Base-by-base conservation (phyloP, 768 basidiomycete species). In the Leccinum pellstonianum region DNA sequence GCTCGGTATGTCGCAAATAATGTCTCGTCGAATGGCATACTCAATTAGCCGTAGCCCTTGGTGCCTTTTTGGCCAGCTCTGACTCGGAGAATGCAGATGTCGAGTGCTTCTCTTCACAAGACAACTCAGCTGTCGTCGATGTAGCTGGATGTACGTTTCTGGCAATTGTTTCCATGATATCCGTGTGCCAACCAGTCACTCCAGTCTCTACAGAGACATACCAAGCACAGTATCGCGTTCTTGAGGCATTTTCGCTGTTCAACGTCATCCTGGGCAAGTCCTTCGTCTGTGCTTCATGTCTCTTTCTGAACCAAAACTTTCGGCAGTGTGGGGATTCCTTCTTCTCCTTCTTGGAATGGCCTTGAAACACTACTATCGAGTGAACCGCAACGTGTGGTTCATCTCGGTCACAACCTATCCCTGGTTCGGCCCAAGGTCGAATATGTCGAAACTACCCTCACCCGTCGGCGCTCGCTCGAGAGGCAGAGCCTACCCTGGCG, bases 211-310 rank as follows among this genome's bases (percentile, higher is more conserved):
- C 90, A 23, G 88, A 91, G 66, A 89, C 89, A 61, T 93, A 88
- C 71, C 91, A 91, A 64, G 90, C 91, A n/a, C 91, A 92, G 78
- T 93, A 92, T 71, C 85, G 86, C 29, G 91, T 92, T 19, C 78
- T 93, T 60, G 89, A 86, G 72, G 83, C 87, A 17, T 93, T 93
- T 74, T 84, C 91, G 6, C 74, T 93, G 57, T 84, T 93, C 72
- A 93, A 92, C 66, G 84, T 87, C 53, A 79, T 81, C 47, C 80
- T 93, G 4, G 76, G 91, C 87, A 73, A 59, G 87, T 77, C 6
- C 23, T 21, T 33, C 35, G 11, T 21, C 9, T 27, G 11, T 25
- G 9, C 4, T 17, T 29, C 51, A 52, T 52, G 35, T 52, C 12
- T 23, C 25, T 33, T 52, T 57, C 52, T 66, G 48, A 64, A 65